These are phyloP conservation scores for Orbilia ellipsospora DNA, from an alignment of 2,329 filamentous ascomycete species.

Conservation along the genomic window DNA sequence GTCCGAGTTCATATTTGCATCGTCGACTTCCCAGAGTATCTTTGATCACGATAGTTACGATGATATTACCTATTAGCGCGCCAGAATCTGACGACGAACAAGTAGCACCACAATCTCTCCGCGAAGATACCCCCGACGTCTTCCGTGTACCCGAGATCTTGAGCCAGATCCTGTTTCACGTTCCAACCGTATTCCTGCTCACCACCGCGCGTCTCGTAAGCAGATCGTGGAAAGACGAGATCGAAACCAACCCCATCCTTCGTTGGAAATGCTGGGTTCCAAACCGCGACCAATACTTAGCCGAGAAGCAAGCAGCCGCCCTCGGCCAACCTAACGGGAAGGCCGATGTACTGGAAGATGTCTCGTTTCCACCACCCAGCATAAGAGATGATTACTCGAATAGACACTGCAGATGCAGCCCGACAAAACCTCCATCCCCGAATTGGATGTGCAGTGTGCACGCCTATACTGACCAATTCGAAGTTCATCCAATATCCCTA, in stretches of 20 bases:
- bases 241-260: slow-evolving; percentile 35
- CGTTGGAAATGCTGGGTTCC: slow-evolving; percentile 36
- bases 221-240: slow-evolving; percentile 34
- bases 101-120: background rate
- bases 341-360: slow-evolving; percentile 3
- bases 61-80: background rate
- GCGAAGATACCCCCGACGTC: slow-evolving; percentile 8
- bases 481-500: slow-evolving; percentile 28
- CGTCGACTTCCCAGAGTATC: background rate
- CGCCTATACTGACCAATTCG: slow-evolving; percentile 25
- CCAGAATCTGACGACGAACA: background rate
- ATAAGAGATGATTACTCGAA: slow-evolving; percentile 33
- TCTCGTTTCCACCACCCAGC: slow-evolving; percentile 35
- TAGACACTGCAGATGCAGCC: slow-evolving; percentile 26
- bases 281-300: slow-evolving; percentile 13
- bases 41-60: background rate
- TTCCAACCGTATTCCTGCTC: slow-evolving; percentile 29
- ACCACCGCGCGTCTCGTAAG: slow-evolving; percentile 25
- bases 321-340: background rate
- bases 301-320: slow-evolving; percentile 9
- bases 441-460: slow-evolving; percentile 21
- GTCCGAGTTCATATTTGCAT: background rate
- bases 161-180: slow-evolving; percentile 31
- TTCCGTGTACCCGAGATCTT: slow-evolving; percentile 40
- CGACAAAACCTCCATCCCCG: background rate